Evolutionary conservation across 805 yeast species (phyloP).

Genomic region (Komagataella populi): DNA sequence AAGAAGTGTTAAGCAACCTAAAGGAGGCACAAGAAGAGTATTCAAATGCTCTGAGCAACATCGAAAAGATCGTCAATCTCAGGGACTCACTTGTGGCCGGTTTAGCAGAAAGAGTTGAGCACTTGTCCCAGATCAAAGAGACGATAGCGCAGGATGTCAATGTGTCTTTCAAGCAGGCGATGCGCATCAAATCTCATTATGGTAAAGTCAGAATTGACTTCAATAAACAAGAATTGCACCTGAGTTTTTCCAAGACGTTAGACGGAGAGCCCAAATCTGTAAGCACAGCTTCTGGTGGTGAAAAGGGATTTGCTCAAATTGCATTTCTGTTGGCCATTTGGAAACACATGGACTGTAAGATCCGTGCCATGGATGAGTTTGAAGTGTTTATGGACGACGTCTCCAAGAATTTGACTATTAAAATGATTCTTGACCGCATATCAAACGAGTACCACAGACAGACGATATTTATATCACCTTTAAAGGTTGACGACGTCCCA

Average conservation of each 20-base stretch:
- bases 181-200: slow-evolving; percentile 54
- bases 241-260: slow-evolving; percentile 49
- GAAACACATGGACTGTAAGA: slow-evolving; percentile 80
- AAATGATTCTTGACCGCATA: slow-evolving; percentile 57
- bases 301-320: slow-evolving; percentile 86
- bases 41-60: slow-evolving; percentile 26
- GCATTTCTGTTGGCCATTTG: slow-evolving; percentile 81
- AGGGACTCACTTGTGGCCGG: slow-evolving; percentile 19
- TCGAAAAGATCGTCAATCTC: slow-evolving; percentile 18
- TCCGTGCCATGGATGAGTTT: slow-evolving; percentile 89
- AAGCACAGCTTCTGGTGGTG: slow-evolving; percentile 90
- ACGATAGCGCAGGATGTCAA: slow-evolving; percentile 34
- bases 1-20: slow-evolving; percentile 36
- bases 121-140: slow-evolving; percentile 24
- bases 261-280: slow-evolving; percentile 52
- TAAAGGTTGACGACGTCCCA: slow-evolving; percentile 62
- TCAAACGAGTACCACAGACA: slow-evolving; percentile 56
- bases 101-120: slow-evolving; percentile 25
- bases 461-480: slow-evolving; percentile 89
- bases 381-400: slow-evolving; percentile 97
- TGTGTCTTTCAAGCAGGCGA: slow-evolving; percentile 41
- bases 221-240: slow-evolving; percentile 30
- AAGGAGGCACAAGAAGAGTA: slow-evolving; percentile 27
- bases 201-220: slow-evolving; percentile 62
- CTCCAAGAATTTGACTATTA: slow-evolving; percentile 69